Percentiles rank a stretch among this genome's conserved stretches.
Conservation (phyloP, 140 eudicot species). For the Ambrosia hybrid region DNA sequence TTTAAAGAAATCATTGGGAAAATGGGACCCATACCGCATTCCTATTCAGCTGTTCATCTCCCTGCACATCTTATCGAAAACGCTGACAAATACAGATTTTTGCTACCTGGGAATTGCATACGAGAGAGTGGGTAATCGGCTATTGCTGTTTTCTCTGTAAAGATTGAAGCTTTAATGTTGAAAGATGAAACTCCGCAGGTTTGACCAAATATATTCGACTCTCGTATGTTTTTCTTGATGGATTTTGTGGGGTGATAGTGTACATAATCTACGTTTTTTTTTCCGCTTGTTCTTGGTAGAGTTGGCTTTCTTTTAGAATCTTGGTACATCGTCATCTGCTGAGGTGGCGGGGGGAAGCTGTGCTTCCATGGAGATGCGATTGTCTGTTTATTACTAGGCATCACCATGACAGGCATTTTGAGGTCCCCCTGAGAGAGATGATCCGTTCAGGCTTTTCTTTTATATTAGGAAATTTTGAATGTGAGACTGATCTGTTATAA, state of each 20-base stretch:
- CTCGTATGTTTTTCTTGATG: slow-evolving; percentile 52
- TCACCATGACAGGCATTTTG: slow-evolving; percentile 33
- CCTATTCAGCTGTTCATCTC: slow-evolving; percentile 94
- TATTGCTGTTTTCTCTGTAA: slow-evolving; percentile 22
- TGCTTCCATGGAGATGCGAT: slow-evolving; percentile 39
- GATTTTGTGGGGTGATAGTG: slow-evolving; percentile 48
- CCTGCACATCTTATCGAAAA: slow-evolving; percentile 88
- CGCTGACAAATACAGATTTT: slow-evolving; percentile 72
- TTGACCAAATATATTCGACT: slow-evolving; percentile 36
- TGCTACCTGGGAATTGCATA: slow-evolving; percentile 87
- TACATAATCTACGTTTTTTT: slow-evolving; percentile 40
- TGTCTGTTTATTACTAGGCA: slow-evolving; percentile 35
- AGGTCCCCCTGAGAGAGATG: slow-evolving; percentile 14
- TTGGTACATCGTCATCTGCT: slow-evolving; percentile 27
- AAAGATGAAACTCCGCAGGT: slow-evolving; percentile 38
- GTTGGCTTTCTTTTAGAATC: slow-evolving; percentile 41
- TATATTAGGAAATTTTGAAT: slow-evolving; percentile 58
- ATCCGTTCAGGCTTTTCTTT: slow-evolving; percentile 35
- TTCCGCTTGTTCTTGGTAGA: slow-evolving; percentile 36
- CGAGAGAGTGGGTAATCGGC: slow-evolving; percentile 66
- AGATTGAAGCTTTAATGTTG: slow-evolving; percentile 48
- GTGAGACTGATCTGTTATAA: slow-evolving; percentile 51
- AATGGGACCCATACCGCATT: slow-evolving; percentile 97
- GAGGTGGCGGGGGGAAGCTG: slow-evolving; percentile 29
- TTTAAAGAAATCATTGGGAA: slow-evolving; percentile 89